Percentiles rank a stretch among this genome's conserved stretches.
Evolutionary conservation across 352 stramenopile genomes (phyloP).

Genomic region (Globisporangium cystogenes): DNA sequence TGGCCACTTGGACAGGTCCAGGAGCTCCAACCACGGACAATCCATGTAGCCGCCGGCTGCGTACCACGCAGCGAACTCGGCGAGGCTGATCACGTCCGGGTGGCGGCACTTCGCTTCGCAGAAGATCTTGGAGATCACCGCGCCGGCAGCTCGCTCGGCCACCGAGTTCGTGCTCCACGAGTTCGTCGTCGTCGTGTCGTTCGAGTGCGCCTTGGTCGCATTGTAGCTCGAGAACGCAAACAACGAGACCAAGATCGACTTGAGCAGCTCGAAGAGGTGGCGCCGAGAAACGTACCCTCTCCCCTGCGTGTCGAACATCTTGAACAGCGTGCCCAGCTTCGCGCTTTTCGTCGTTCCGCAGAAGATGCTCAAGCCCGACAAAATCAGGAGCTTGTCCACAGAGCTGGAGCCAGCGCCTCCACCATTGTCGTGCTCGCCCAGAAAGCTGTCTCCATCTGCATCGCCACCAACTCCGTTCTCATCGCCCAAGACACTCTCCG

Average conservation of each 20-base stretch:
- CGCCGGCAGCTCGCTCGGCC: slow-evolving; percentile 83
- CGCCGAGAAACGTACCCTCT: slow-evolving; percentile 62
- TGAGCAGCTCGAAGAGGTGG: slow-evolving; percentile 78
- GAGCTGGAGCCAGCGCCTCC: slow-evolving; percentile 33
- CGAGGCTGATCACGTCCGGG: slow-evolving; percentile 83
- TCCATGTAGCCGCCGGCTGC: slow-evolving; percentile 91
- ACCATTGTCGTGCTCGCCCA: slow-evolving; percentile 19
- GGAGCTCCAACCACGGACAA: slow-evolving; percentile 94
- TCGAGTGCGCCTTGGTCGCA: slow-evolving; percentile 46
- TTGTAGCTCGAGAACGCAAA: slow-evolving; percentile 85
- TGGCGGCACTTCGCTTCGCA: slow-evolving; percentile 61
- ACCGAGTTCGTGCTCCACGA: slow-evolving; percentile 75
- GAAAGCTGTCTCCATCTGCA: slow-evolving; percentile 15
- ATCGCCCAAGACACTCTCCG: slow-evolving; percentile 45
- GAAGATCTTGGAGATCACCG: slow-evolving; percentile 88
- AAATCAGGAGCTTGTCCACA: slow-evolving; percentile 64
- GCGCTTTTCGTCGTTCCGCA: slow-evolving; percentile 93
- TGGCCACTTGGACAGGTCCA: slow-evolving; percentile 95
- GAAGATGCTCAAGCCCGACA: slow-evolving; percentile 90
- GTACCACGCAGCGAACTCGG: slow-evolving; percentile 97
- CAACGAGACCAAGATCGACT: slow-evolving; percentile 72
- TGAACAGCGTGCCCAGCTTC: slow-evolving; percentile 90
- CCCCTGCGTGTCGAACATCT: slow-evolving; percentile 62
- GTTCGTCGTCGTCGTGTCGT: slow-evolving; percentile 51
- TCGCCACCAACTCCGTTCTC: slow-evolving; percentile 12